A percentile compares a stretch with the other conserved stretches of the same genome.
Conservation (phyloP, 305 asterid genomes). For the Fraxinus floribunda region DNA sequence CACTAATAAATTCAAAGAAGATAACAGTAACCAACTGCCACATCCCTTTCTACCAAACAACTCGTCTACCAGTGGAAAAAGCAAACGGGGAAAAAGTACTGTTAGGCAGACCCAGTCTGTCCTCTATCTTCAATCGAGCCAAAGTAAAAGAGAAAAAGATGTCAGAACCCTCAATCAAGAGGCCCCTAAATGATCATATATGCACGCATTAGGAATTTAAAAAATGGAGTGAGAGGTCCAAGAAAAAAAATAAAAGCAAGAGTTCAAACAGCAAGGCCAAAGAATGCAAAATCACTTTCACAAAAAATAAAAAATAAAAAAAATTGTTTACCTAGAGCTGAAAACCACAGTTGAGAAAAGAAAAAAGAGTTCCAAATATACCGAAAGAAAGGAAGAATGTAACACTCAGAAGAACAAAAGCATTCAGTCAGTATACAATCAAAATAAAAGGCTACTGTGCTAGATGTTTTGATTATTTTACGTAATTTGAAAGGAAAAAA, state of each 20-base stretch:
- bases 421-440: background rate
- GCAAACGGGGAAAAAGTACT: background rate
- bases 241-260: background rate
- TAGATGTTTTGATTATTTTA: background rate
- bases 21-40: background rate
- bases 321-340: background rate
- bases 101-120: background rate
- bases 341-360: background rate
- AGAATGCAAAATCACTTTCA: background rate
- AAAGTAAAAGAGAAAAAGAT: background rate
- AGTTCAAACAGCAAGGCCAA: background rate
- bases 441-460: background rate
- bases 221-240: background rate
- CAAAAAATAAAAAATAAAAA: background rate
- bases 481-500: background rate
- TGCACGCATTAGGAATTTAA: background rate
- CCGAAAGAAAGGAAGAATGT: background rate
- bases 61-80: background rate
- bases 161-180: background rate
- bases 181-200: background rate
- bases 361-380: background rate
- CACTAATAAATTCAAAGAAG: background rate
- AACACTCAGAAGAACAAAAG: background rate
- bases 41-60: background rate
- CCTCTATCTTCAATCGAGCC: background rate